These are phyloP conservation scores for Malus asiatica DNA, from an alignment of 306 rosid genomes.

Conservation along the genomic window DNA sequence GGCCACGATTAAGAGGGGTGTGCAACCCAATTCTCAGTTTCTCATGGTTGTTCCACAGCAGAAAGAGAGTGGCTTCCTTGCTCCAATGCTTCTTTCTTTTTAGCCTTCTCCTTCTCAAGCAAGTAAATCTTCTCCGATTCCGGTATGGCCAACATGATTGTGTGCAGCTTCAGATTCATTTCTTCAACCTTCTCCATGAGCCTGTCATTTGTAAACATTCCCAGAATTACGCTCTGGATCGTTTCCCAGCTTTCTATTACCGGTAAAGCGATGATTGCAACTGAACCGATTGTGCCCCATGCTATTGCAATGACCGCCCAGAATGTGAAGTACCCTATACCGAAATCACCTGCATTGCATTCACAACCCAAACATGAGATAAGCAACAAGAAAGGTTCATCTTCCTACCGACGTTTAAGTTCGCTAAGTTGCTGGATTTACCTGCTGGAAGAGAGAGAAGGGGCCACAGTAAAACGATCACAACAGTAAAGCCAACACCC, in stretches of 20 bases:
- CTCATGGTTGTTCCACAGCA: background rate
- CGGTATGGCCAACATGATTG: slow-evolving; percentile 59
- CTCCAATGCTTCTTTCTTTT: slow-evolving; percentile 31
- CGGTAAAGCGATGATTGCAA: slow-evolving; percentile 65
- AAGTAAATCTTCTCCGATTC: slow-evolving; percentile 71
- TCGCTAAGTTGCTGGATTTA: slow-evolving; percentile 6
- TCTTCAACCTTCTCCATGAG: slow-evolving; percentile 70
- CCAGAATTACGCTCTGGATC: slow-evolving; percentile 40
- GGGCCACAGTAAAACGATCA: slow-evolving; percentile 86
- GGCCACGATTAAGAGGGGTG: too few relatives aligned
- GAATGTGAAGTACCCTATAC: slow-evolving; percentile 61
- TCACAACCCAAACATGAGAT: background rate
- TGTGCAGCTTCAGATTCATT: slow-evolving; percentile 52
- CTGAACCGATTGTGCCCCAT: slow-evolving; percentile 87
- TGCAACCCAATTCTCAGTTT: too few relatives aligned
- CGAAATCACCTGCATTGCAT: slow-evolving; percentile 52
- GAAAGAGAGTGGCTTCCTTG: slow-evolving; percentile 21
- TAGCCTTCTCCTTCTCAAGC: slow-evolving; percentile 58
- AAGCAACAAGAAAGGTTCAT: background rate
- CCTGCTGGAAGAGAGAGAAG: slow-evolving; percentile 79
- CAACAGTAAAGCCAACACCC: slow-evolving; percentile 69
- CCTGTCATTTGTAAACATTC: slow-evolving; percentile 76
- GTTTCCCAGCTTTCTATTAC: slow-evolving; percentile 72
- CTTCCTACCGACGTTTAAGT: background rate
- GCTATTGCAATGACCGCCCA: slow-evolving; percentile 86